Percentiles rank a stretch among this genome's conserved stretches.
These are phyloP conservation scores for Kluyveromyces aestuarii DNA, from an alignment of 805 yeast genomes.

Conservation along the genomic window DNA sequence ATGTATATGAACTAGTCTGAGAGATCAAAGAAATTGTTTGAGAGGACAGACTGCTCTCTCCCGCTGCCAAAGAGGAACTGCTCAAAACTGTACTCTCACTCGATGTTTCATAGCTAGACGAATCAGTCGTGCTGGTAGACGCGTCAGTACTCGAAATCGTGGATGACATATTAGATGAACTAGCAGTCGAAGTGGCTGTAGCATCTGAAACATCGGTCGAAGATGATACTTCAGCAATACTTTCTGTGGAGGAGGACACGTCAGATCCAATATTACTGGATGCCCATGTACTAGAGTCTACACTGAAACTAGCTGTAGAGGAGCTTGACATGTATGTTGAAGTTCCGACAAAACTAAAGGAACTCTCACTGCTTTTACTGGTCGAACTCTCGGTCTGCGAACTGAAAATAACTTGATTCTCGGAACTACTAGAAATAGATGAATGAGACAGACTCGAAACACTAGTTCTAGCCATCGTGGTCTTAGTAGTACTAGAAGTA, in stretches of 20 bases:
- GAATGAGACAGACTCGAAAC: neutral
- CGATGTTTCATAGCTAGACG: too few species aligned
- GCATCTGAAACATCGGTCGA: neutral
- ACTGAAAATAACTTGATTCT: too few species aligned
- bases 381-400: too few species aligned
- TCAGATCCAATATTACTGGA: neutral
- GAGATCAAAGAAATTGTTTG: neutral
- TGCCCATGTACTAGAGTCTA: neutral
- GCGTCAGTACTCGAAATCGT: too few species aligned
- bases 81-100: too few species aligned
- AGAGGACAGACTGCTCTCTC: neutral
- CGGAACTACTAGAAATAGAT: neutral
- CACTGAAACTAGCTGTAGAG: neutral
- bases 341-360: neutral
- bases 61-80: too few species aligned
- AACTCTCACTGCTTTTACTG: too few species aligned
- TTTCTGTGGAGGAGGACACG: neutral
- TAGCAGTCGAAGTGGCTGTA: neutral
- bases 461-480: neutral
- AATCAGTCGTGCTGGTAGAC: too few species aligned
- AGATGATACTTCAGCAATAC: neutral
- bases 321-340: neutral
- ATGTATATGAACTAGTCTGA: neutral
- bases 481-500: neutral
- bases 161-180: neutral